These are phyloP conservation scores for Deinandra increscens DNA, from an alignment of 129 eudicot genomes.

Conservation along the genomic window DNA sequence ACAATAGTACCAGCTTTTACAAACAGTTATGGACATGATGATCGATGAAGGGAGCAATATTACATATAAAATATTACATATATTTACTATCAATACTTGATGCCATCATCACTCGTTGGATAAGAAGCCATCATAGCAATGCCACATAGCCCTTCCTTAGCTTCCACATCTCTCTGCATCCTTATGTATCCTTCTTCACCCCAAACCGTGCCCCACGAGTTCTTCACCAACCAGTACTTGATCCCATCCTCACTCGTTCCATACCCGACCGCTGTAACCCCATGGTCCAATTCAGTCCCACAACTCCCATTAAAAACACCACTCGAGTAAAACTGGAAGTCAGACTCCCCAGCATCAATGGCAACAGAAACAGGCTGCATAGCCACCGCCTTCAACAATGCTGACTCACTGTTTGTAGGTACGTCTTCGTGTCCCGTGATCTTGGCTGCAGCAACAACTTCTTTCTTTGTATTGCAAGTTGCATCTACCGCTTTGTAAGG, in stretches of 20 bases:
- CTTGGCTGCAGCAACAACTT: background rate
- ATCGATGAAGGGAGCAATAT: background rate
- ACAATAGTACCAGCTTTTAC: background rate
- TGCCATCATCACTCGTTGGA: background rate
- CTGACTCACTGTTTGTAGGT: conserved; percentile 52
- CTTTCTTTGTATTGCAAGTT: background rate
- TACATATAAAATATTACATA: background rate
- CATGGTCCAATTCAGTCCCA: conserved; percentile 17
- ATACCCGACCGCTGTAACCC: conserved; percentile 14
- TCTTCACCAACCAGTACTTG: conserved; percentile 16
- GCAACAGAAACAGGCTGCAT: conserved; percentile 64
- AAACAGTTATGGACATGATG: background rate
- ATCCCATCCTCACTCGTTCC: conserved; percentile 9
- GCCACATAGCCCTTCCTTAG: conserved; percentile 26
- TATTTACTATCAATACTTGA: background rate
- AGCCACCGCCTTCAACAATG: conserved; percentile 58
- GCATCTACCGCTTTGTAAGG: conserved; percentile 61
- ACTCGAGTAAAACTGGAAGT: conserved; percentile 58
- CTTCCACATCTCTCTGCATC: conserved; percentile 24
- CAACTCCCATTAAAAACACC: conserved; percentile 20
- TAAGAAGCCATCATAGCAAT: conserved; percentile 28
- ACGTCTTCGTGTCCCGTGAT: conserved; percentile 53
- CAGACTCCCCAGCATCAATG: conserved; percentile 56
- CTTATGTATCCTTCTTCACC: conserved; percentile 29
- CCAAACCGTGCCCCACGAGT: conserved; percentile 20